These are phyloP conservation scores for Rhodomyrtus tomentosa DNA, from an alignment of 345 rosid genomes.

Conservation along the genomic window DNA sequence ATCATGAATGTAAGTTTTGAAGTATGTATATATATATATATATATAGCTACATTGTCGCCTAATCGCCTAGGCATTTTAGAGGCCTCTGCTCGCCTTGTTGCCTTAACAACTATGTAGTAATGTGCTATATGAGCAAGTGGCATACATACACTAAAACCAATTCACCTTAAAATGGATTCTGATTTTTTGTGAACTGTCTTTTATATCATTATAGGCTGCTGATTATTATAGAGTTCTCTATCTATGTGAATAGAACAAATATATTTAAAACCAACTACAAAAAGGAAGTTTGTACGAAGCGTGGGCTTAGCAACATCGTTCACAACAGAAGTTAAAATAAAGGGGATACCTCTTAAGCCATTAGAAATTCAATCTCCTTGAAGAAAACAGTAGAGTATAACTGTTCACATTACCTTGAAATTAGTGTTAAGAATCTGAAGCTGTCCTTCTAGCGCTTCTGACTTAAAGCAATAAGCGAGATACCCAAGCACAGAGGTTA, in stretches of 20 bases:
- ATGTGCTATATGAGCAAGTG: too few relatives aligned
- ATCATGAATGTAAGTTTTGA: too few relatives aligned
- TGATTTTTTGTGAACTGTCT: background rate
- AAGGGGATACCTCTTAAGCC: background rate
- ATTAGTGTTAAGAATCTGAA: slow-evolving; percentile 72
- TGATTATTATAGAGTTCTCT: background rate
- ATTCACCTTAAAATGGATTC: background rate
- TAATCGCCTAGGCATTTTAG: too few relatives aligned
- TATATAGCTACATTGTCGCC: too few relatives aligned
- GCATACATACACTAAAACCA: background rate
- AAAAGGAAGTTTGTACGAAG: background rate
- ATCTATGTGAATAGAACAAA: background rate
- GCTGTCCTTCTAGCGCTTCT: slow-evolving; percentile 80
- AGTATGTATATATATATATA: too few relatives aligned
- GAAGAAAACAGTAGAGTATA: background rate
- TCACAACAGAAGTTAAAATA: background rate
- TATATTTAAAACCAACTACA: background rate
- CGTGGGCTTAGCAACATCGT: background rate
- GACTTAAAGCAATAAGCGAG: slow-evolving; percentile 83
- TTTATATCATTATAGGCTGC: background rate
- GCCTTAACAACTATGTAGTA: too few relatives aligned
- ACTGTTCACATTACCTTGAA: slow-evolving; percentile 44
- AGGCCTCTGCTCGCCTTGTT: too few relatives aligned
- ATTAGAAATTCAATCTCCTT: background rate
- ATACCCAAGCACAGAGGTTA: slow-evolving; percentile 64